Base-by-base conservation (phyloP, 768 basidiomycete species). In the Trichaptum fuscoviolaceum region DNA sequence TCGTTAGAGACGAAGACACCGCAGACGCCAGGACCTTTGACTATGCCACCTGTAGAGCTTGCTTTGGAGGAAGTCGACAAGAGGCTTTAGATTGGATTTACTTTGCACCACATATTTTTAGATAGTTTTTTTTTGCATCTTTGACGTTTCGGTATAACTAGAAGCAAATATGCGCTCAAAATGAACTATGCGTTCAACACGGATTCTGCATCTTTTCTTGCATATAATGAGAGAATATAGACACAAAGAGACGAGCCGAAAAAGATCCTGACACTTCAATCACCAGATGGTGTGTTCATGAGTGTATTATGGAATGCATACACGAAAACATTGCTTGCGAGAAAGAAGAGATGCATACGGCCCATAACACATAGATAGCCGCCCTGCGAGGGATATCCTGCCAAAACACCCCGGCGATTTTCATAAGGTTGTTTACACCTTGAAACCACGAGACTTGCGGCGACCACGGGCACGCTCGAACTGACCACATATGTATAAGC, bases 391-490 rank as follows among this genome's bases (percentile, higher is more conserved):
- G 42, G 42, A 52, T 52, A 52, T 52, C 15, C 42, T 52, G 42
- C 42, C 42, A 52, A 52, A 52, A 52, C 42, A 52, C 42, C 42
- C 42, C 42, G 42, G 42, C 42, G 42, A 52, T 52, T 52, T 52
- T 52, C 42, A 27, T 6, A n/a, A 36, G 36, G 69, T 70, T 72
- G 70, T 73, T 86, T 90, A 95, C 69, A 95, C 91, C 85, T 95
- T 96, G 93, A 95, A 96, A 73, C 93, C 94, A 80, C 91, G 91
- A 66, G 93, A 95, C 87, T 94, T 93, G 92, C 96, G 88, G 87
- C 96, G 93, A 84, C 96, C 96, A 88, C 96, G 96, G 78, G 83
- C 96, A 76, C 89, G 90, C 84, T 99, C 96, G 90, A 97, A 96
- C 89, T 90, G 68, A 18, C 63, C 35, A 61, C 35, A 36, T 58